phyloP scores from a whole-genome alignment of 2,329 filamentous ascomycete species.

The Scolecobasidium constrictum region DNA sequence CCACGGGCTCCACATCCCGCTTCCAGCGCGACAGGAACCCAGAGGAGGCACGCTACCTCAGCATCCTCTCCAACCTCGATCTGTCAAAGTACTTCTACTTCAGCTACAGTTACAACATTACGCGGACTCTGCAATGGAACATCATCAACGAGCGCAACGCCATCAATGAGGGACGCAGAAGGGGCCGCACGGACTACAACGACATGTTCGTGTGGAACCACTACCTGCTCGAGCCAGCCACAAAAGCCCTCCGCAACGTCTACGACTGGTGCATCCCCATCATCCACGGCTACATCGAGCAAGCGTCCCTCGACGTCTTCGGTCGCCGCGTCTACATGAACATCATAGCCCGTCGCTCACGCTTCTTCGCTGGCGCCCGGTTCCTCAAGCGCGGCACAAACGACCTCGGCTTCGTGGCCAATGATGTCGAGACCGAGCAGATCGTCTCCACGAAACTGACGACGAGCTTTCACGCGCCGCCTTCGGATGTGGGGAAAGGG shows the following conservation, averaged over 20 bases:
- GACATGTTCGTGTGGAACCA: conserved; percentile 99
- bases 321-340: conserved; percentile 85
- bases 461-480: conserved; percentile 88
- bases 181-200: conserved; percentile 60
- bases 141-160: conserved; percentile 69
- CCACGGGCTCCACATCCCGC: conserved; percentile 54
- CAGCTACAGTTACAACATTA: conserved; percentile 96
- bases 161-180: conserved; percentile 52
- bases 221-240: conserved; percentile 70
- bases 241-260: conserved; percentile 58
- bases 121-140: conserved; percentile 82
- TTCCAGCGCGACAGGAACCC: conserved; percentile 73
- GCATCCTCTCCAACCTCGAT: conserved; percentile 84
- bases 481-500: too few species aligned
- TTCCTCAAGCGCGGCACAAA: conserved; percentile 94
- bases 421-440: conserved; percentile 97
- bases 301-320: conserved; percentile 65
- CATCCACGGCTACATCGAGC: conserved; percentile 92
- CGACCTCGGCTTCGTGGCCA: conserved; percentile 89
- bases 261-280: conserved; percentile 96
- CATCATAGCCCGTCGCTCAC: conserved; percentile 81
- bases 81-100: conserved; percentile 91
- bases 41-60: conserved; percentile 81
- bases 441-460: conserved; percentile 92
- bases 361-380: conserved; percentile 86